Evolutionary conservation across 306 rosid genomes (phyloP).

Genomic region (Sicyos baderoa): DNA sequence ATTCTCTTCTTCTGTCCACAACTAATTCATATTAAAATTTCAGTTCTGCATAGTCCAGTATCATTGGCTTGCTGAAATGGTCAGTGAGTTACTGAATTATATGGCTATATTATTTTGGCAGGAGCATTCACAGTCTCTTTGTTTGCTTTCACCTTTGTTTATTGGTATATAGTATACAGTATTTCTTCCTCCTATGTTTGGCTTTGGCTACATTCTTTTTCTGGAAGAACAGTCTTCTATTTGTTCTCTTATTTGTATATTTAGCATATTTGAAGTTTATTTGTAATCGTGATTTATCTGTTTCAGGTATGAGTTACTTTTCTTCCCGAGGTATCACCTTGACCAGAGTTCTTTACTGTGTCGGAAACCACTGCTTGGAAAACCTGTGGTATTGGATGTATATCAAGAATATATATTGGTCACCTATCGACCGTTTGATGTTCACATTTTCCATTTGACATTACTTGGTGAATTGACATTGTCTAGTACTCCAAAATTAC

Average conservation of each 20-base stretch:
- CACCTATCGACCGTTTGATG: constrained; percentile 90
- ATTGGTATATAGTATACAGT: background rate
- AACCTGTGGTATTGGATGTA: constrained; percentile 96
- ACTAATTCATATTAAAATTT: constrained; percentile 20
- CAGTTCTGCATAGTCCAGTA: background rate
- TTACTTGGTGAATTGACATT: constrained; percentile 80
- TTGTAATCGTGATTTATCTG: constrained; percentile 21
- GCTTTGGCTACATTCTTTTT: constrained; percentile 61
- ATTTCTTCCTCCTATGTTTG: constrained; percentile 2
- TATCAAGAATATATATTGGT: constrained; percentile 80
- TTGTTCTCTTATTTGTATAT: constrained; percentile 23
- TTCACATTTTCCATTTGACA: constrained; percentile 72
- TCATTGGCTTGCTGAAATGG: background rate
- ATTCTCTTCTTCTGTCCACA: constrained; percentile 7
- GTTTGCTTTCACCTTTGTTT: background rate
- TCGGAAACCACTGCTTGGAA: constrained; percentile 74
- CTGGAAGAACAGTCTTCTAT: background rate
- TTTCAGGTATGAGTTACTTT: constrained; percentile 86
- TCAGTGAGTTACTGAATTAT: background rate
- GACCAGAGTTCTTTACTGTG: constrained; percentile 92
- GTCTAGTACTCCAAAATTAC: constrained; percentile 64
- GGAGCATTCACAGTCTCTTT: background rate
- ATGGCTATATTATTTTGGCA: background rate
- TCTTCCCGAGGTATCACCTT: constrained; percentile 96
- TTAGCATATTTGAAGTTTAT: constrained; percentile 10